Percentiles rank a stretch among this genome's conserved stretches.
These are phyloP conservation scores for Wickerhamiella qilinensis DNA, from an alignment of 805 yeast genomes.

Conservation along the genomic window DNA sequence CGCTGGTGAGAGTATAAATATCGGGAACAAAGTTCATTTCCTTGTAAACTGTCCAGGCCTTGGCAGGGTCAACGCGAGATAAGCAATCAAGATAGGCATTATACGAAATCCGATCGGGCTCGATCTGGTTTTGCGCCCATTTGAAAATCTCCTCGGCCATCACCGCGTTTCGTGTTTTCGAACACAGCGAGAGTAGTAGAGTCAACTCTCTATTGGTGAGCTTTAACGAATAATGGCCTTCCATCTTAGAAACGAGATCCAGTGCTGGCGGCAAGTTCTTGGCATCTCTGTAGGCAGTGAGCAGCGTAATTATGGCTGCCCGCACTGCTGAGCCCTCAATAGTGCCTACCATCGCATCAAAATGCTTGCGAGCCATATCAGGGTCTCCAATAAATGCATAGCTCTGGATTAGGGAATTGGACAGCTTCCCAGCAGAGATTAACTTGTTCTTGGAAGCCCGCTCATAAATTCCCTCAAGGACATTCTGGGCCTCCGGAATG, in stretches of 20 bases:
- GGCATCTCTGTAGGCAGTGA: conserved; percentile 24
- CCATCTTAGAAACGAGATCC: conserved; percentile 13
- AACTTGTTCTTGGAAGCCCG: too few species aligned
- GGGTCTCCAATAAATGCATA: conserved; percentile 25
- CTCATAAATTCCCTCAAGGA: conserved; percentile 36
- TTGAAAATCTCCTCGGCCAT: conserved; percentile 17
- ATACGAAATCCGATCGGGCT: conserved; percentile 18
- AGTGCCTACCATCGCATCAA: conserved; percentile 20
- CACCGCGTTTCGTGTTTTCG: conserved; percentile 14
- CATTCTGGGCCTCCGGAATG: conserved; percentile 29
- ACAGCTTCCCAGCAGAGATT: conserved; percentile 29
- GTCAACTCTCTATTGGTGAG: conserved; percentile 14
- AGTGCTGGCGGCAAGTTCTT: conserved; percentile 24
- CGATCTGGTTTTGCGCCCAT: conserved; percentile 14
- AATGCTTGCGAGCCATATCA: conserved; percentile 24
- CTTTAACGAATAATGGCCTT: conserved; percentile 9
- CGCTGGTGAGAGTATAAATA: conserved; percentile 14
- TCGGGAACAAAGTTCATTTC: conserved; percentile 11
- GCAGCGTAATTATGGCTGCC: conserved; percentile 22
- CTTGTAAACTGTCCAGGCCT: conserved; percentile 20
- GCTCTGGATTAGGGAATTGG: conserved; percentile 31
- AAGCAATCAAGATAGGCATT: conserved; percentile 21
- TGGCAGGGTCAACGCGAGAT: conserved; percentile 18
- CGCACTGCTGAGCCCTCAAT: conserved; percentile 19
- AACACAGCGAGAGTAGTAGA: conserved; percentile 17